Evolutionary conservation across 2,329 filamentous ascomycete genomes (phyloP), one percentile per base, ranked within the genome.

Genomic region (Emydomyces testavorans): DNA sequence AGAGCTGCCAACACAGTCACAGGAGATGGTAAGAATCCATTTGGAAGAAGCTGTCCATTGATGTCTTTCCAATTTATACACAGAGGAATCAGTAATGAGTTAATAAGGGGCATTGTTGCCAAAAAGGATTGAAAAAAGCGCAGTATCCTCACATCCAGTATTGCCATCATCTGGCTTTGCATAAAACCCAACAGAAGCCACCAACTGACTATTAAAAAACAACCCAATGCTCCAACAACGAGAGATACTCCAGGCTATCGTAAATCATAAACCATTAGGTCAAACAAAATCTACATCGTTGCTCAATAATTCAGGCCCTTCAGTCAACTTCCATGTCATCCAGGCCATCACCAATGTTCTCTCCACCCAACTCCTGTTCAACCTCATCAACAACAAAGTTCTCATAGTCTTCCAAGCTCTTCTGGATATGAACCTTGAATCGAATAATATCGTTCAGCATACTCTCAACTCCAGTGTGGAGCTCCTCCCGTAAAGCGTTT

Each of bases 391-490:
- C 82, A 5, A 95, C 87, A 62, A 95, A 94, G 48, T 82, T 80
- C 68, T 98, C 92, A 64, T 94, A 96, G 60, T 92, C 86, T 62
- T 95, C 90, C 46, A 98, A 72, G 50, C 80, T 83, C 69, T 88
- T 89, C 66, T 98, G 92, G 44, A 98, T 75, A 61, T 96, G 89
- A 54, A 98, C 85, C 71, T 98, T 98, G 78, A 98, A 96, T 61
- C 93, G 89, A 71, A 96, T 94, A 53, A 95, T 84, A 62, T 96
- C 89, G 68, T 95, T 94, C 51, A 98, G 71, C 78, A 96, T 94
- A 58, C 82, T 83, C 69, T 95, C 92, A 58, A 95, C 86, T 64
- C 95, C 89, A 0, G 88, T 94, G 65, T 98, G 92, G n/a, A 98
- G 74, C 64, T 96, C 89, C 65, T 98, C 92, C n/a, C 92, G 80